A percentile compares a stretch with the other conserved stretches of the same genome.
phyloP scores from a whole-genome alignment of 2,329 filamentous ascomycete genomes.

The Clonostachys rosea region DNA sequence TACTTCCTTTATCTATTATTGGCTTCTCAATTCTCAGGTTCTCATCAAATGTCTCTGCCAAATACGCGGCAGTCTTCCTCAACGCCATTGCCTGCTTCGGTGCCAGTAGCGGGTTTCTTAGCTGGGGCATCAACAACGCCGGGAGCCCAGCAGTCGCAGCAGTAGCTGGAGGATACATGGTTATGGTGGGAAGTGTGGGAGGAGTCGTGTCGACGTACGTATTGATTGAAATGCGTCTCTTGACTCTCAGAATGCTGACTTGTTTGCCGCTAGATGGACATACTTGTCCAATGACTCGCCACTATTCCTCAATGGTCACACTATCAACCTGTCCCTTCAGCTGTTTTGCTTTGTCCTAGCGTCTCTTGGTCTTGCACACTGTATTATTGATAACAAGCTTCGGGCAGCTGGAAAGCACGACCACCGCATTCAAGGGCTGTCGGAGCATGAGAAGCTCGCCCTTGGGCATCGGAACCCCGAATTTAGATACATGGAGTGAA shows the following conservation, averaged over 20 bases:
- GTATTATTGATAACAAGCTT: background rate
- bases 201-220: constrained; percentile 51
- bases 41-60: constrained; percentile 29
- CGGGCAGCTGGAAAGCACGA: background rate
- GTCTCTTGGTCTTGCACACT: background rate
- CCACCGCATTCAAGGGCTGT: background rate
- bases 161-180: constrained; percentile 49
- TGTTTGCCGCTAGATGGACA: background rate
- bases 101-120: constrained; percentile 51
- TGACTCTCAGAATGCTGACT: background rate
- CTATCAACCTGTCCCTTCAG: background rate
- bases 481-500: background rate
- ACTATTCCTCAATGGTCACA: background rate
- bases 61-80: constrained; percentile 50
- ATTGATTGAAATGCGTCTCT: background rate
- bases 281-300: background rate
- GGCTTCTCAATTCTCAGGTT: constrained; percentile 49
- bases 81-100: constrained; percentile 52
- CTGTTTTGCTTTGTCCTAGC: background rate
- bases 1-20: constrained; percentile 35
- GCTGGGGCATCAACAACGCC: constrained; percentile 56
- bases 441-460: background rate
- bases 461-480: background rate
- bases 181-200: constrained; percentile 48
- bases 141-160: constrained; percentile 51